Conservation (phyloP, 805 yeast species). For the Scheffersomyces lignosus region DNA sequence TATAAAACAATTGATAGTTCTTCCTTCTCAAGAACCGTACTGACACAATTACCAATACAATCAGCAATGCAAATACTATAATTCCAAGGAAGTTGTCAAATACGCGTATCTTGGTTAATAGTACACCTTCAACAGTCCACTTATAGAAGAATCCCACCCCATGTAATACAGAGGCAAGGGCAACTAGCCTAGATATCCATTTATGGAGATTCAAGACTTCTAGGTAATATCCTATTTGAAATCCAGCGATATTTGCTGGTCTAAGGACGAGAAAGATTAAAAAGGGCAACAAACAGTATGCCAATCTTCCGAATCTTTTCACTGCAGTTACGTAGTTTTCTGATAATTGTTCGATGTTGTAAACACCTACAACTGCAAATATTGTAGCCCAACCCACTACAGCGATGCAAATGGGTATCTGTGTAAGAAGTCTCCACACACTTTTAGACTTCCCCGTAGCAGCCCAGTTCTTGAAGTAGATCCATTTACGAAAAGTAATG, state of each 20-base stretch:
- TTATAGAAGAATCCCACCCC: conserved; percentile 49
- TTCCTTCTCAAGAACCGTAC: conserved; percentile 49
- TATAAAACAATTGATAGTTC: conserved; percentile 54
- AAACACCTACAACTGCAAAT: conserved; percentile 26
- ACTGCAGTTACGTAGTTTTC: conserved; percentile 37
- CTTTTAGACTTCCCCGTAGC: conserved; percentile 39
- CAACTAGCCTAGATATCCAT: conserved; percentile 65
- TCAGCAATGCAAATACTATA: conserved; percentile 34
- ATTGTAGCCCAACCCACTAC: conserved; percentile 35
- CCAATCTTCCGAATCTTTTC: conserved; percentile 63
- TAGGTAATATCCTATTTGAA: conserved; percentile 45
- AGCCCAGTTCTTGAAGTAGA: conserved; percentile 37
- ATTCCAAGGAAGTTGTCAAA: conserved; percentile 55
- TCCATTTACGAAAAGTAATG: conserved; percentile 27
- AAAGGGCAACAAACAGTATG: conserved; percentile 59
- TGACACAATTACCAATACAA: conserved; percentile 45
- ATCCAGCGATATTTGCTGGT: conserved; percentile 38
- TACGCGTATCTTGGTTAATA: conserved; percentile 31
- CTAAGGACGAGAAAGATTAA: conserved; percentile 55
- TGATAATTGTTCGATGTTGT: conserved; percentile 31
- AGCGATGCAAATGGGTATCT: conserved; percentile 31
- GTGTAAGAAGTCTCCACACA: conserved; percentile 24
- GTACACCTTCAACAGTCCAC: conserved; percentile 45
- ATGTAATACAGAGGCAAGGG: conserved; percentile 49
- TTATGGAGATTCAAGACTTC: conserved; percentile 61